These are phyloP conservation scores for Saccharomyces mikatae DNA, from an alignment of 805 yeast species.

Conservation along the genomic window DNA sequence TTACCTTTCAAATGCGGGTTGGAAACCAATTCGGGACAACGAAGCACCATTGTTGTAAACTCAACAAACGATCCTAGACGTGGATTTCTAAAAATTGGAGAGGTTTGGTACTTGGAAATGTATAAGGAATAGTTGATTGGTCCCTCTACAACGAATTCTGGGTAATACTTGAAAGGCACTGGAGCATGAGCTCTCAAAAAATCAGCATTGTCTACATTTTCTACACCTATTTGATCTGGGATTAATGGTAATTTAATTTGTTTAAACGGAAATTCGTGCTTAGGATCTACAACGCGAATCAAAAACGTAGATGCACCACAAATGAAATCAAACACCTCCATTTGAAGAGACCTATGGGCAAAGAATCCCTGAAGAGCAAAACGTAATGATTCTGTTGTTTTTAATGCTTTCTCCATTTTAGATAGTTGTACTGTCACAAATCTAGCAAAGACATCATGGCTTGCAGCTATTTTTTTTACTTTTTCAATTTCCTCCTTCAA, in stretches of 20 bases:
- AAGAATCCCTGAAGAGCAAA: conserved; percentile 60
- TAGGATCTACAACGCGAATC: conserved; percentile 64
- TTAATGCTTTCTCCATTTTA: conserved; percentile 38
- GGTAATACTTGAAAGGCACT: conserved; percentile 69
- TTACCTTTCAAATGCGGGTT: conserved; percentile 90
- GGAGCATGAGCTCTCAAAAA: conserved; percentile 60
- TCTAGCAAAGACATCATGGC: conserved; percentile 24
- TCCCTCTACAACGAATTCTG: conserved; percentile 82
- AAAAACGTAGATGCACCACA: conserved; percentile 70
- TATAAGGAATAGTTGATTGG: conserved; percentile 62
- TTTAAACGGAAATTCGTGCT: conserved; percentile 50
- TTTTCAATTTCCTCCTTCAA: conserved; percentile 35
- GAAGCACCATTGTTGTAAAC: conserved; percentile 61
- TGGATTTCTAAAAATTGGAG: conserved; percentile 48
- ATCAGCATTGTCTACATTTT: conserved; percentile 69
- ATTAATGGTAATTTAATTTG: conserved; percentile 49
- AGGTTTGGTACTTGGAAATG: conserved; percentile 45
- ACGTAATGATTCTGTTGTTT: conserved; percentile 36
- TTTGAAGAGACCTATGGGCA: conserved; percentile 46
- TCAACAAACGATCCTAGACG: conserved; percentile 56
- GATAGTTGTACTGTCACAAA: conserved; percentile 39
- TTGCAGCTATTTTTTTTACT: conserved; percentile 21
- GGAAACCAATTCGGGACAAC: conserved; percentile 78
- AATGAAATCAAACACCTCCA: conserved; percentile 66
- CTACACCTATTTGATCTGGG: conserved; percentile 51